A percentile compares a stretch with the other conserved stretches of the same genome.
Conservation (phyloP, 169 alveolate genomes). For the Plasmodium malariae region DNA sequence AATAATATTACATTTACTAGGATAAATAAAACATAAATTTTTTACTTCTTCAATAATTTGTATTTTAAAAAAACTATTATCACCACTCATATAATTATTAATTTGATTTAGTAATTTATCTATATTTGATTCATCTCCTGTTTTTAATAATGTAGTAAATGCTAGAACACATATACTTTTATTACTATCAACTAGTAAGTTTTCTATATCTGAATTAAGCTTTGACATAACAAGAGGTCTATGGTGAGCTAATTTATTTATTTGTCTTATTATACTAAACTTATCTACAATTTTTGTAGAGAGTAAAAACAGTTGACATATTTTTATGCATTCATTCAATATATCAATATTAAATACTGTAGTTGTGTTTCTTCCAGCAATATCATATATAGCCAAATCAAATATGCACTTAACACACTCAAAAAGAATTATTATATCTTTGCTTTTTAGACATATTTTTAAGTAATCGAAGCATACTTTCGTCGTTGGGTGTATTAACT, state of each 20-base stretch:
- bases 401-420: constrained; percentile 39
- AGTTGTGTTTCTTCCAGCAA: constrained; percentile 28
- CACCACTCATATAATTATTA: constrained; percentile 78
- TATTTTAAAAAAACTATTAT: constrained; percentile 91
- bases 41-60: constrained; percentile 94
- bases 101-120: constrained; percentile 93
- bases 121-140: constrained; percentile 95
- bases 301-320: constrained; percentile 68
- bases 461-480: constrained; percentile 62
- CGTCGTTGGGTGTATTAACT: constrained; percentile 47
- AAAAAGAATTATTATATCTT: constrained; percentile 38
- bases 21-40: constrained; percentile 93
- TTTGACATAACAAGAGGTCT: constrained; percentile 77
- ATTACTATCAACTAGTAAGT: constrained; percentile 92
- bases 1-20: constrained; percentile 92
- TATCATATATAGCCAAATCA: constrained; percentile 23
- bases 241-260: constrained; percentile 78
- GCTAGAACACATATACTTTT: constrained; percentile 95
- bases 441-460: constrained; percentile 42
- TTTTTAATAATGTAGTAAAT: constrained; percentile 95
- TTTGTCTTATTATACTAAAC: constrained; percentile 79
- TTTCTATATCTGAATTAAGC: constrained; percentile 91
- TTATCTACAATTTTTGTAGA: constrained; percentile 58
- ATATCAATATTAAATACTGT: constrained; percentile 72
- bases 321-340: constrained; percentile 46